phyloP scores from a whole-genome alignment of 129 eudicot species.

The Pseudognaphalium luteoalbum region DNA sequence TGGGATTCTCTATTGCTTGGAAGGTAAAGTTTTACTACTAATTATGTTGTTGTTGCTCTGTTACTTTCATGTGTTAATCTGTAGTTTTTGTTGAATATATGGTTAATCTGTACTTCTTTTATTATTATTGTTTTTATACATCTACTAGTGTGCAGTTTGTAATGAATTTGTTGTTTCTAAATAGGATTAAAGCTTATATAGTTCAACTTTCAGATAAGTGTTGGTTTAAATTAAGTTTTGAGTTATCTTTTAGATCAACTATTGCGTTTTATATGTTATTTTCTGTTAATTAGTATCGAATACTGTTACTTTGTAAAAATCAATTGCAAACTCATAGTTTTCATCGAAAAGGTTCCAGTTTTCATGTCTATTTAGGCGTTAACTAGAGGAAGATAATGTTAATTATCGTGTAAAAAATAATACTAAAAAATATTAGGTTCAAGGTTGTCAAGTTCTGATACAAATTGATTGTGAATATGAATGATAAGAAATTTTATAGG shows the following conservation, averaged over 20 bases:
- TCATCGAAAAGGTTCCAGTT: background rate
- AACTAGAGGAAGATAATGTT: constrained; percentile 3
- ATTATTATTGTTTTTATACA: background rate
- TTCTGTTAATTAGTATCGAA: background rate
- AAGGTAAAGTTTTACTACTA: constrained; percentile 41
- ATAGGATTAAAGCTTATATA: background rate
- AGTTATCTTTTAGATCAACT: constrained; percentile 10
- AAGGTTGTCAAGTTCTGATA: background rate
- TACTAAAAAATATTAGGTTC: background rate
- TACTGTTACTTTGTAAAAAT: background rate
- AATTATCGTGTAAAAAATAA: background rate
- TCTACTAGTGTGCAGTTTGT: background rate
- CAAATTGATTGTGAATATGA: background rate
- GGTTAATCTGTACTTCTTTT: background rate
- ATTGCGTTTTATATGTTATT: constrained; percentile 1
- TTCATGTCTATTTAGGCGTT: background rate
- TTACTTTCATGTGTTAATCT: background rate
- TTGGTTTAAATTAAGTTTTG: background rate
- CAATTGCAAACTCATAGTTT: background rate
- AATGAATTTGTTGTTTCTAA: constrained; percentile 3
- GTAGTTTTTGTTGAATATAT: background rate
- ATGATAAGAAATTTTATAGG: too few species aligned
- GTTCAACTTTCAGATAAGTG: constrained; percentile 12
- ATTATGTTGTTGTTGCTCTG: background rate
- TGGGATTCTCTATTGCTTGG: constrained; percentile 75